These are phyloP conservation scores for Cladophialophora yegresii DNA, from an alignment of 2,329 filamentous ascomycete species.

Conservation along the genomic window DNA sequence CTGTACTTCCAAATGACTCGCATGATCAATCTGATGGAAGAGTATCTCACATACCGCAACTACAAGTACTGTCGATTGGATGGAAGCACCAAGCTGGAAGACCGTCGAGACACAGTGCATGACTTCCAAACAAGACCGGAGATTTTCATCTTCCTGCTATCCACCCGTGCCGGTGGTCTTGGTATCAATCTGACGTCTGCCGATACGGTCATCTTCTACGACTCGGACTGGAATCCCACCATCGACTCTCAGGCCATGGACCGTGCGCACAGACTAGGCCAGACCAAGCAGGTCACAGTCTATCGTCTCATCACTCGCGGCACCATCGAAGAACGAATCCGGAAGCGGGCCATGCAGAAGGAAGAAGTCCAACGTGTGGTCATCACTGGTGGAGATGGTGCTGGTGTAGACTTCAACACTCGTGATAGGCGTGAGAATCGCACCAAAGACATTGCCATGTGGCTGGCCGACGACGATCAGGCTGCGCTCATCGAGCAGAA, in stretches of 20 bases:
- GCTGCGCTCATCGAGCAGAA: conserved; percentile 90
- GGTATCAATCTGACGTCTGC: conserved; percentile 97
- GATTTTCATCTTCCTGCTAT: conserved; percentile 95
- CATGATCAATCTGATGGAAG: conserved; percentile 99
- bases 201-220: conserved; percentile 99
- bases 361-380: conserved; percentile 98
- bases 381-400: conserved; percentile 79
- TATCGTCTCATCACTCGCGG: conserved; percentile 96
- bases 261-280: conserved; percentile 92
- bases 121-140: conserved; percentile 94
- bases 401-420: conserved; percentile 94
- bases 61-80: conserved; percentile 98
- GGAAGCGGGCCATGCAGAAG: conserved; percentile 94
- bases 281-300: conserved; percentile 93
- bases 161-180: conserved; percentile 92
- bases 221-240: conserved; percentile 98
- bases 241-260: conserved; percentile 99
- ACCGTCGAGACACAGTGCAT: conserved; percentile 90
- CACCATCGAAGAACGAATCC: conserved; percentile 96
- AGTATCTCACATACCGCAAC: conserved; percentile 97
- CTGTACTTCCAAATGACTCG: conserved; percentile 99
- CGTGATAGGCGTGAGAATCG: conserved; percentile 83
- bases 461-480: conserved; percentile 96
- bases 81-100: conserved; percentile 94
- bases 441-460: conserved; percentile 97